These are phyloP conservation scores for Cyberlindnera veronae DNA, from an alignment of 805 yeast genomes.

Conservation along the genomic window DNA sequence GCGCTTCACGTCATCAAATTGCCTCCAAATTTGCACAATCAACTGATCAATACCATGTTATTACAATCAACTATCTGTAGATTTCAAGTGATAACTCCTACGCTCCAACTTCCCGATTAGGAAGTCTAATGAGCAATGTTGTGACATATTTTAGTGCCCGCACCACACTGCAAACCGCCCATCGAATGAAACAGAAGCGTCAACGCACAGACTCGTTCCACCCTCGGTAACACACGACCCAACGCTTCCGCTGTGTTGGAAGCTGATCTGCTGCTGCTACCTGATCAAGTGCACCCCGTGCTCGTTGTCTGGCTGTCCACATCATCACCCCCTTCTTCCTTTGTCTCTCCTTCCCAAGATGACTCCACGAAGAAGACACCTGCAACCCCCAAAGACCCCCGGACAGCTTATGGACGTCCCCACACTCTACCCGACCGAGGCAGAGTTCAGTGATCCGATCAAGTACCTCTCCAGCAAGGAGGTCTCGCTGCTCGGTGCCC, in stretches of 20 bases:
- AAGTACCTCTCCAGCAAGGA: constrained; percentile 53
- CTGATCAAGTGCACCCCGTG: not conserved
- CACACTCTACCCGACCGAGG: constrained; percentile 47
- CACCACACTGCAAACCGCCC: not conserved
- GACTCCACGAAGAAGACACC: not conserved
- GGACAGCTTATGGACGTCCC: constrained; percentile 39
- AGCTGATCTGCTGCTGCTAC: not conserved
- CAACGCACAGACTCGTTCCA: not conserved
- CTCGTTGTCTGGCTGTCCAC: no score
- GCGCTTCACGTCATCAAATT: no score
- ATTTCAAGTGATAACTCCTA: no score
- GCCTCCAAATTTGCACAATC: no score
- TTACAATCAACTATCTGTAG: no score
- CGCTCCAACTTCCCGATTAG: constrained; percentile 14
- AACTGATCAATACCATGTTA: no score
- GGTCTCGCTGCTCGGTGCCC: constrained; percentile 42
- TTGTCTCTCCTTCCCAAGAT: no score
- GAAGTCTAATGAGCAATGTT: constrained; percentile 16
- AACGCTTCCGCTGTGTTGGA: not conserved
- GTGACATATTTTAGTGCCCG: constrained; percentile 5
- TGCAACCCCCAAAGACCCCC: not conserved
- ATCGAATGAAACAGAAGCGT: not conserved
- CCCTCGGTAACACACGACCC: not conserved
- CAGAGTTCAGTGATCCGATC: constrained; percentile 63
- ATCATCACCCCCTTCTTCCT: not conserved